Evolutionary conservation across 2,329 filamentous ascomycete species (phyloP).

Genomic region (Hypoxylon sp.): DNA sequence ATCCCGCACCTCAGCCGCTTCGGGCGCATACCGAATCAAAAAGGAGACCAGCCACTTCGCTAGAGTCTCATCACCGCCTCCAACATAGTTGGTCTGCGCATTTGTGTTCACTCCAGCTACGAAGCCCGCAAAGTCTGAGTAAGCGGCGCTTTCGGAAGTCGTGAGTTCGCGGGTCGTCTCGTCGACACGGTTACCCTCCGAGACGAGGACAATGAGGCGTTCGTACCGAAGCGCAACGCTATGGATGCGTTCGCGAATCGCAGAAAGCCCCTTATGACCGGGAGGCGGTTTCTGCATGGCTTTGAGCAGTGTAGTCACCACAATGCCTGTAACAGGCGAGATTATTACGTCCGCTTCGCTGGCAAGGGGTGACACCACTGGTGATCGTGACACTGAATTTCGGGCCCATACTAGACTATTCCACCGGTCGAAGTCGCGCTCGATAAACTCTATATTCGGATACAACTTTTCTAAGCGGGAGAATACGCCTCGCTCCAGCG

Average conservation of each 20-base stretch:
- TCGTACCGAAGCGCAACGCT: conserved; percentile 72
- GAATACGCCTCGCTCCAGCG: conserved; percentile 61
- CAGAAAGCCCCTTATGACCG: conserved; percentile 62
- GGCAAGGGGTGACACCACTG: conserved; percentile 55
- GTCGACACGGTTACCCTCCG: conserved; percentile 60
- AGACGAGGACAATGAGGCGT: conserved; percentile 74
- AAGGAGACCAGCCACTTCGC: conserved; percentile 67
- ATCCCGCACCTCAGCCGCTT: conserved; percentile 43
- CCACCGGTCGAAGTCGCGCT: conserved; percentile 67
- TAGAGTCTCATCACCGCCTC: conserved; percentile 63
- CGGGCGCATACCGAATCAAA: conserved; percentile 60
- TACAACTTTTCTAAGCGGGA: conserved; percentile 63
- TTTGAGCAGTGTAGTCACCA: conserved; percentile 78
- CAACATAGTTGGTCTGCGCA: conserved; percentile 60
- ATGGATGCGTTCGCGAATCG: conserved; percentile 68
- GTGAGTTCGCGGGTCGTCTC: conserved; percentile 58
- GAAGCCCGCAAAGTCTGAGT: conserved; percentile 66
- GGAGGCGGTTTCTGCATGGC: conserved; percentile 79
- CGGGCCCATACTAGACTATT: conserved; percentile 53
- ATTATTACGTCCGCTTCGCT: conserved; percentile 80
- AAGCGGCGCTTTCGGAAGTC: conserved; percentile 58
- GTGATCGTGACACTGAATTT: conserved; percentile 51
- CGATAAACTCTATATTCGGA: conserved; percentile 65
- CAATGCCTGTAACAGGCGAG: conserved; percentile 75
- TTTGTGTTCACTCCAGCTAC: conserved; percentile 55